Evolutionary conservation across 176 grass and related monocot species (phyloP).

Genomic region (Phoenix roebelenii): DNA sequence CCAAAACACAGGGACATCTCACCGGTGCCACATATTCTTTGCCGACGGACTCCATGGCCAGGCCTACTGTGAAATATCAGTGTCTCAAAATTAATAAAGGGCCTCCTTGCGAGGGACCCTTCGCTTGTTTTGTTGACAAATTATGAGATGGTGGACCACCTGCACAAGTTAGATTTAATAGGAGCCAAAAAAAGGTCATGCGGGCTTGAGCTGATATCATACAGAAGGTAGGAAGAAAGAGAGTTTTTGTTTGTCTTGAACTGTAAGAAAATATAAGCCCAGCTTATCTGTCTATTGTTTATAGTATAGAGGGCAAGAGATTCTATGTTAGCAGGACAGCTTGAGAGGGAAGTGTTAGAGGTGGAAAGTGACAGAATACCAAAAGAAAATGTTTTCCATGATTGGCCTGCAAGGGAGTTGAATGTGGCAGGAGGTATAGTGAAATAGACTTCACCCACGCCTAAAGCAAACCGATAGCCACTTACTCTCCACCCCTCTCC

Average conservation of each 20-base stretch:
- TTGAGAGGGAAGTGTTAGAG: slow-evolving; percentile 29
- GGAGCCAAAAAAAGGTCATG: neutral
- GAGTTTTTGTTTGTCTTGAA: neutral
- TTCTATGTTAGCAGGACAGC: neutral
- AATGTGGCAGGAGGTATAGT: slow-evolving; percentile 44
- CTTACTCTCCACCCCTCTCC: slow-evolving; percentile 1
- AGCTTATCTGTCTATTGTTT: slow-evolving; percentile 1
- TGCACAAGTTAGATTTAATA: neutral
- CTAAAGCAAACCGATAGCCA: slow-evolving; percentile 32
- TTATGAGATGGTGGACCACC: neutral
- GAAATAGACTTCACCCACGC: slow-evolving; percentile 45
- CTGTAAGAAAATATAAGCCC: too few species aligned
- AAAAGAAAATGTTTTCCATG: slow-evolving; percentile 38
- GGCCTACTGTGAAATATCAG: neutral
- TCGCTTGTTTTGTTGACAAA: neutral
- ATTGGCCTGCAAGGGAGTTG: slow-evolving; percentile 33
- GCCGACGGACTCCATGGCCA: neutral
- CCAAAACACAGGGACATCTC: neutral
- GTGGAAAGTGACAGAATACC: slow-evolving; percentile 66
- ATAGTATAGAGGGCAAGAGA: slow-evolving; percentile 1
- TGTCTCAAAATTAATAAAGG: neutral
- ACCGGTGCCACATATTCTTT: neutral
- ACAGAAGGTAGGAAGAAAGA: neutral
- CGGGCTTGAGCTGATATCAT: neutral
- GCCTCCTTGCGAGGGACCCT: neutral